These are phyloP conservation scores for Takashimella tepidaria DNA, from an alignment of 1,284 basidiomycete species.

Conservation along the genomic window DNA sequence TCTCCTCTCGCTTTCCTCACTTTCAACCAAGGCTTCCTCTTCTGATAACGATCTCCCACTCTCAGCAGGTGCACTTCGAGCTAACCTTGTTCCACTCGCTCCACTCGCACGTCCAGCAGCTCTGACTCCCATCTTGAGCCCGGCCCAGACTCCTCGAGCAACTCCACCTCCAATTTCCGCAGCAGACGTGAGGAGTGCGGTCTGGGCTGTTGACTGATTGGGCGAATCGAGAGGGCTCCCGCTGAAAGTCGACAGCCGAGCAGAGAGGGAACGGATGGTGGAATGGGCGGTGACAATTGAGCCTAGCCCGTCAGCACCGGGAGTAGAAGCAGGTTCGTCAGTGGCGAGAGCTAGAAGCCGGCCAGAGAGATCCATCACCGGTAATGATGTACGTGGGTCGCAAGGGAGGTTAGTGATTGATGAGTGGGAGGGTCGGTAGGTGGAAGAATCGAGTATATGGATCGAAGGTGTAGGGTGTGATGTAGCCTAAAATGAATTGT, in stretches of 20 bases:
- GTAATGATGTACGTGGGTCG: constrained; percentile 17
- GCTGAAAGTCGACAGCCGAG: neutral
- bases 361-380: constrained; percentile 29
- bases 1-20: constrained; percentile 6
- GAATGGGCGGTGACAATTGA: constrained; percentile 25
- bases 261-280: neutral
- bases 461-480: constrained; percentile 29
- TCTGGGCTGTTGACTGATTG: constrained; percentile 12
- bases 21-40: constrained; percentile 10
- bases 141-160: constrained; percentile 43
- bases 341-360: constrained; percentile 35
- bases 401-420: constrained; percentile 16
- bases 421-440: constrained; percentile 15
- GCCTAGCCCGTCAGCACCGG: constrained; percentile 31
- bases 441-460: constrained; percentile 23
- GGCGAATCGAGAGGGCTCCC: neutral
- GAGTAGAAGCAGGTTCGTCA: constrained; percentile 18
- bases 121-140: constrained; percentile 39
- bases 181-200: constrained; percentile 32
- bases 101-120: constrained; percentile 25
- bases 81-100: constrained; percentile 24
- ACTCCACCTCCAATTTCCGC: constrained; percentile 42
- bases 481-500: constrained; percentile 19
- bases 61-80: constrained; percentile 34
- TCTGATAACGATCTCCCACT: constrained; percentile 14